phyloP scores from a whole-genome alignment of 2,329 filamentous ascomycete genomes.

The Neospermospora avenae region DNA sequence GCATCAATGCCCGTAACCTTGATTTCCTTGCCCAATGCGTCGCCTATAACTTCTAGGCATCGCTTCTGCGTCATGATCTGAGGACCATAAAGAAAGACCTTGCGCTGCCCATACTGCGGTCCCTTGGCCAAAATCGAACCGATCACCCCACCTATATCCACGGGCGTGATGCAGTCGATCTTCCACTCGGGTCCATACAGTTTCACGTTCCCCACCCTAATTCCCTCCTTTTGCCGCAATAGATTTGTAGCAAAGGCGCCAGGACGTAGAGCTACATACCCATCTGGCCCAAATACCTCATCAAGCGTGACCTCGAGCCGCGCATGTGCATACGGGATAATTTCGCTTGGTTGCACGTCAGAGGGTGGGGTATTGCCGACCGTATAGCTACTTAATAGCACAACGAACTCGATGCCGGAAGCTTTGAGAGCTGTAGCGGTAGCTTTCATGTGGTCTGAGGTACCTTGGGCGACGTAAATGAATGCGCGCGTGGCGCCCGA shows the following conservation, averaged over 20 bases:
- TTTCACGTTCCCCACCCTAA: not conserved
- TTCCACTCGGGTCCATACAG: not conserved
- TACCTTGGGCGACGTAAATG: slow-evolving; percentile 40
- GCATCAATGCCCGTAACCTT: not conserved
- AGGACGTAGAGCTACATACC: slow-evolving; percentile 42
- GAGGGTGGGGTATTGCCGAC: slow-evolving; percentile 31
- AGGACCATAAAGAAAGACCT: not conserved
- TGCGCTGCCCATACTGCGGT: not conserved
- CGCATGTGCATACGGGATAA: slow-evolving; percentile 42
- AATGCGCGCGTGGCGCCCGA: slow-evolving; percentile 47
- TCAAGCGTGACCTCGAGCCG: slow-evolving; percentile 43
- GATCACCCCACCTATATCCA: not conserved
- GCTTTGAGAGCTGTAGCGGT: slow-evolving; percentile 43
- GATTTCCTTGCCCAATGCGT: not conserved
- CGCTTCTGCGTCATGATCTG: not conserved
- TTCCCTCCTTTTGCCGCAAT: slow-evolving; percentile 15
- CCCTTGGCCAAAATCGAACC: not conserved
- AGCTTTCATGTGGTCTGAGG: slow-evolving; percentile 40
- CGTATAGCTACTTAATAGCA: slow-evolving; percentile 44
- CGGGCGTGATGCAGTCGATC: not conserved
- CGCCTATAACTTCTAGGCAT: not conserved
- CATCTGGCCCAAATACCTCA: slow-evolving; percentile 38
- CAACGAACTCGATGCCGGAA: slow-evolving; percentile 43
- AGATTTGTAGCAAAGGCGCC: slow-evolving; percentile 45
- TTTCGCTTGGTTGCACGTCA: slow-evolving; percentile 28